Base-by-base conservation (phyloP, 2,329 filamentous ascomycete species). In the Thyridium curvatum region DNA sequence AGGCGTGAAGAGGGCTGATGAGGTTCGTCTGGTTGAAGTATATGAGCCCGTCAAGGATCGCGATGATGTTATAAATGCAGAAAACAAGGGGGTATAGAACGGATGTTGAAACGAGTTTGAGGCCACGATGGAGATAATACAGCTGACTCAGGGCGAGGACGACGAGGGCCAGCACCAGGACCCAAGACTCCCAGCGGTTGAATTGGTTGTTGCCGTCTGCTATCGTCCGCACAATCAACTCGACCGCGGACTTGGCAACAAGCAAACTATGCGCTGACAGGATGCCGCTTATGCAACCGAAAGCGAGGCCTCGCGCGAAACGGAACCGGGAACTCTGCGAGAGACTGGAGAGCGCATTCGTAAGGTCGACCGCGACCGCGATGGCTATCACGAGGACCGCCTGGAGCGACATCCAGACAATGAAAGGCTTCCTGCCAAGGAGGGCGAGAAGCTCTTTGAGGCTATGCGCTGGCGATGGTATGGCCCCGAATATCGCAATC, bases 1-100 rank as follows among this genome's bases (percentile, higher is more conserved):
- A 79, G 13, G 86, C 91, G 53, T 87, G 82, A 3, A 93, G 64
- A 1, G 79, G 72, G 13, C 82, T 80, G 46, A 98, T 79, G 40
- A 86, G 74, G 47, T 88, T 83, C 38, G 84, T 85, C 62, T 98
- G 93, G 52, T 84, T 77, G 66, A 97, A 98, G 64, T 97, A 98
- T 52, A 98, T 95, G 50, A 98, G 73, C 26, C 93, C 93, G 62
- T 98, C 93, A 50, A 97, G 71, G 50, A 98, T 98, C 48, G 93
- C 93, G 55, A 97, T 90, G 54, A 98, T 95, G 71, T 98, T 98
- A 73, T 97, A 98, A 47, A 97, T 80, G 72, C 93, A 98, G 64
- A 98, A 98, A 30, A 97, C 90, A 51, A 97, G 82, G 5, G 93
- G 93, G 62, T 98, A 98, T 49, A 98, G 73, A 45, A 97, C 84